These are phyloP conservation scores for Arctostaphylos glauca DNA, from an alignment of 148 eudicot genomes.

Conservation along the genomic window DNA sequence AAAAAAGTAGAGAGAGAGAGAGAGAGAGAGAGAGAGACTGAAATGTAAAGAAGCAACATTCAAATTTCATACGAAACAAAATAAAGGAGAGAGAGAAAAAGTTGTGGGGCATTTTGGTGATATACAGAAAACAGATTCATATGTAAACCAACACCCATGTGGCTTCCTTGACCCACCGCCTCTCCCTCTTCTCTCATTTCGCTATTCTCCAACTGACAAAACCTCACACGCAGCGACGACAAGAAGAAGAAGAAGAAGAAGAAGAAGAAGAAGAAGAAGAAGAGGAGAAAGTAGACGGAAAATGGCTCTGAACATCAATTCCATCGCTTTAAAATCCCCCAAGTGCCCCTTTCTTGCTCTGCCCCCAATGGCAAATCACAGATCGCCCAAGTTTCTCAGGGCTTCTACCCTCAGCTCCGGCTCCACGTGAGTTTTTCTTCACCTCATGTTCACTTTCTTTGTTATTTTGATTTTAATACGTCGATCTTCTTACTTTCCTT, in stretches of 20 bases:
- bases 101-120: no score
- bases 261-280: slow-evolving; percentile 7
- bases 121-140: no score
- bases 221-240: slow-evolving; percentile 7
- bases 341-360: slow-evolving; percentile 29
- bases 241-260: slow-evolving; percentile 16
- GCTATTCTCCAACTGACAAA: neutral
- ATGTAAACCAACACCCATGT: neutral
- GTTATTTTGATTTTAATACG: neutral
- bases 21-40: no score
- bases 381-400: slow-evolving; percentile 40
- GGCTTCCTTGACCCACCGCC: neutral
- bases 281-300: neutral
- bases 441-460: no score
- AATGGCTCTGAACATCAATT: slow-evolving; percentile 42
- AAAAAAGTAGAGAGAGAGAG: no score
- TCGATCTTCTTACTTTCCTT: neutral
- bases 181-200: neutral
- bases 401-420: slow-evolving; percentile 41
- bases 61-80: no score
- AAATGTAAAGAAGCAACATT: no score
- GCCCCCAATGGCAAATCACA: slow-evolving; percentile 21
- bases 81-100: no score
- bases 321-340: slow-evolving; percentile 26
- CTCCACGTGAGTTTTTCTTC: slow-evolving; percentile 28